Evolutionary conservation across 1,139 yeast genomes (phyloP), one percentile per base, ranked within the genome.

Genomic region (Schwanniomyces etchellsii): DNA sequence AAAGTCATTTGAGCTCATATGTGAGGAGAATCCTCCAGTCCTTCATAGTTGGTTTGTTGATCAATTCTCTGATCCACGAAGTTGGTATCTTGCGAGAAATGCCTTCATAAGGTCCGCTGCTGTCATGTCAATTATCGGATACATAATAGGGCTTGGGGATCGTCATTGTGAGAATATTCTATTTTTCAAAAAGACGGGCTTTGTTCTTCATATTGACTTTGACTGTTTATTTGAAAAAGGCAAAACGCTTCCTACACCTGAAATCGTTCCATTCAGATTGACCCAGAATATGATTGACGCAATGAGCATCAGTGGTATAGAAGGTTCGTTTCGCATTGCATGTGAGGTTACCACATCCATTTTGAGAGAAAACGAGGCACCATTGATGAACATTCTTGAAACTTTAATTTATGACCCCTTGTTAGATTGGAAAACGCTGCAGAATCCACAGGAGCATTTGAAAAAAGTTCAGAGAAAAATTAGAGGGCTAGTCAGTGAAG

Each of bases 41-140:
- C 59, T 93, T 20, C 80, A 81, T 44, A 76, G 78, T 32, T 91
- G 97, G 97, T 88, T 84, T 45, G 66, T 86, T 25, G 91, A 84
- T 39, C 81, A 75, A 33, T 89, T 88, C 47, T 86, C 97, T 0
- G 95, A 89, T 41, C 96, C 98, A 0, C 72, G 80, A 9, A 65
- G 77, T 1, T 93, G 98, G 98, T 81, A 86, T 39, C 70, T 71
- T 30, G 85, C 93, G 1, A 64, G 97, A 35, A 79, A 79, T 29
- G 64, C 70, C 16, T 93, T 75, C 50, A 77, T 85, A 0, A 65
- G 95, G 32, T 79, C 96, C 0, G 64, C 85, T 16, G 96, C 97
- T 0, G 98, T 89, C 1, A 93, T 93, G 98, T 89, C 97, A 0
- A 88, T 93, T 65, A 95, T 91, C 5, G 98, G 99, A 0, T 86